phyloP scores from a whole-genome alignment of 768 basidiomycete genomes.

The Pulveroboletus sp. region DNA sequence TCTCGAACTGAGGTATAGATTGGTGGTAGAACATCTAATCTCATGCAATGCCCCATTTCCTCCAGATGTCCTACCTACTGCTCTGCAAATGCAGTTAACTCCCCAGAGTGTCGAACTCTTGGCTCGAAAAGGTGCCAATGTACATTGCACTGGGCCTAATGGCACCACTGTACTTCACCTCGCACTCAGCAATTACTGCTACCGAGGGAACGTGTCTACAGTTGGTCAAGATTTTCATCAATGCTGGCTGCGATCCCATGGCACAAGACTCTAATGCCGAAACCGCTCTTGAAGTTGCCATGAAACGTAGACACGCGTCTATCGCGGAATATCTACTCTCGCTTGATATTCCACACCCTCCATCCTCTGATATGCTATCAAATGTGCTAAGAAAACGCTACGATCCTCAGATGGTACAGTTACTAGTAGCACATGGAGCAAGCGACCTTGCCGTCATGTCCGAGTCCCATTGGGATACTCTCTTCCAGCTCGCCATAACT shows the following conservation, averaged over 20 bases:
- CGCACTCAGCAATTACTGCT: background rate
- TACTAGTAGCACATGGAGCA: too few species aligned
- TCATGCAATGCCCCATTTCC: background rate
- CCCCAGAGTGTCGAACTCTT: background rate
- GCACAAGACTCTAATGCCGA: background rate
- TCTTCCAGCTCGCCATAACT: background rate
- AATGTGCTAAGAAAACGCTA: background rate
- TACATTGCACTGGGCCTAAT: background rate
- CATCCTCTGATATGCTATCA: background rate
- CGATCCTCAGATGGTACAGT: background rate
- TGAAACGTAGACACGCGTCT: background rate
- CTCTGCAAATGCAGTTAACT: background rate
- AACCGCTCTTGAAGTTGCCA: background rate
- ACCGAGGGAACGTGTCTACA: background rate
- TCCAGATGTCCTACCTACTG: background rate
- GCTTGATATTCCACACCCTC: background rate
- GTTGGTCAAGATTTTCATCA: background rate
- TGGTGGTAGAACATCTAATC: background rate
- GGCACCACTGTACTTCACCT: background rate
- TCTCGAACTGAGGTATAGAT: background rate
- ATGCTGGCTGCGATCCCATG: background rate
- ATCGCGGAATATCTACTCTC: background rate
- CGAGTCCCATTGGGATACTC: background rate
- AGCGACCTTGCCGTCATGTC: too few species aligned
- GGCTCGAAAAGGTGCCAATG: background rate